Evolutionary conservation across 2,329 filamentous ascomycete species (phyloP).

Genomic region (Fusarium nisikadoi): DNA sequence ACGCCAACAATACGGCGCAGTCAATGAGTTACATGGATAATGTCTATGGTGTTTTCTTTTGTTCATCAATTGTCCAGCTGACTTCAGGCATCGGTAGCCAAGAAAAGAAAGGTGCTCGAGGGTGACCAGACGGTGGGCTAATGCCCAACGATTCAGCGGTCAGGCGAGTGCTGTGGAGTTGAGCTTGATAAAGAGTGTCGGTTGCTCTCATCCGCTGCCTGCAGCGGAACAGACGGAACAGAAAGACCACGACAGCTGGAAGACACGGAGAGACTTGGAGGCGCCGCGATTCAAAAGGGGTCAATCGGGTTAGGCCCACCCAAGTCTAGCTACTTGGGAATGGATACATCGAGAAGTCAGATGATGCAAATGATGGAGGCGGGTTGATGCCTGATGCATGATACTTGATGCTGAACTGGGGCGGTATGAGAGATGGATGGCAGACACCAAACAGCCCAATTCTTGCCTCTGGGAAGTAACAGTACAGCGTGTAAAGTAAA

Average conservation of each 20-base stretch:
- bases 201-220: constrained; percentile 15
- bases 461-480: not conserved
- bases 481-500: not conserved
- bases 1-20: constrained; percentile 9
- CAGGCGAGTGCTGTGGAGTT: constrained; percentile 20
- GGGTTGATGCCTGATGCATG: constrained; percentile 32
- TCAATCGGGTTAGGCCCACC: not conserved
- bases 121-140: not conserved
- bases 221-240: constrained; percentile 12
- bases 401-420: constrained; percentile 4
- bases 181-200: constrained; percentile 11
- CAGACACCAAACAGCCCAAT: not conserved
- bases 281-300: not conserved
- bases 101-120: not conserved
- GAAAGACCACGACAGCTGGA: constrained; percentile 2
- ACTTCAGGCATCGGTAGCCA: constrained; percentile 3
- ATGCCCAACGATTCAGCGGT: constrained; percentile 22
- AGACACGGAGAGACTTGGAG: constrained; percentile 1
- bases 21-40: constrained; percentile 19
- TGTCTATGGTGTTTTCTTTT: constrained; percentile 26
- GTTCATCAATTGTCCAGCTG: constrained; percentile 8
- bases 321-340: constrained; percentile 4
- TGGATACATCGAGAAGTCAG: constrained; percentile 5
- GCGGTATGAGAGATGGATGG: not conserved
- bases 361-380: constrained; percentile 5